Evolutionary conservation across 2,329 filamentous ascomycete species (phyloP), one percentile per base, ranked within the genome.

Genomic region (Curvularia sp.): DNA sequence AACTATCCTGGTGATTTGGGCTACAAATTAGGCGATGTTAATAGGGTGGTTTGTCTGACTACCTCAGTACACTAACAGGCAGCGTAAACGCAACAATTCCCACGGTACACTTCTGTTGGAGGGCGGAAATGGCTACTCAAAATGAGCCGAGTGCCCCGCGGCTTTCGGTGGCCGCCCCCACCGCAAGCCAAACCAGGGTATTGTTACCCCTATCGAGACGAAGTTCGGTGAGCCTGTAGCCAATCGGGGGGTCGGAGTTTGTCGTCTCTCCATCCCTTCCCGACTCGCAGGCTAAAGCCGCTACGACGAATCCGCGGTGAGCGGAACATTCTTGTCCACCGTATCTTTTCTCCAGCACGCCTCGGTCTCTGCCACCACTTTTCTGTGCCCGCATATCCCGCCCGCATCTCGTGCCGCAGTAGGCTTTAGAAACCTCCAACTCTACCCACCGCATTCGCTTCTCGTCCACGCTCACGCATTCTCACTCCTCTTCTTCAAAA

Each of bases 231-330:
- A 59, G 58, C 13, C 35, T 2, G 24, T 33, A 49, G 44, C 66
- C 67, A 70, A 70, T 69, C 49, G 61, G 38, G 2, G 49, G 3
- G 43, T 33, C 22, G 57, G 46, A 58, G 62, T 67, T 66, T 62
- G 62, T 62, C 58, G 60, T 24, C 47, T 44, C 41, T 51, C 46
- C 44, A 48, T 39, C 50, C 52, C 46, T 18, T 38, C 15, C 35
- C 35, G 35, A 8, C 35, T n/a, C 6, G 15, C 15, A n/a, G 15
- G 35, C 61, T 52, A 58, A 57, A 28, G 22, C 59, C 59, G 63
- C 57, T 61, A 61, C 60, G 42, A 60, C 35, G 12, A 49, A 49
- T 41, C 48, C 24, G 48, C 48, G 15, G 28, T 24, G 35, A n/a
- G 15, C 28, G 30, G 56, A 60, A 61, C 44, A 12, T 59, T 62